These are phyloP conservation scores for Septoria linicola DNA, from an alignment of 2,329 filamentous ascomycete species.

Conservation along the genomic window DNA sequence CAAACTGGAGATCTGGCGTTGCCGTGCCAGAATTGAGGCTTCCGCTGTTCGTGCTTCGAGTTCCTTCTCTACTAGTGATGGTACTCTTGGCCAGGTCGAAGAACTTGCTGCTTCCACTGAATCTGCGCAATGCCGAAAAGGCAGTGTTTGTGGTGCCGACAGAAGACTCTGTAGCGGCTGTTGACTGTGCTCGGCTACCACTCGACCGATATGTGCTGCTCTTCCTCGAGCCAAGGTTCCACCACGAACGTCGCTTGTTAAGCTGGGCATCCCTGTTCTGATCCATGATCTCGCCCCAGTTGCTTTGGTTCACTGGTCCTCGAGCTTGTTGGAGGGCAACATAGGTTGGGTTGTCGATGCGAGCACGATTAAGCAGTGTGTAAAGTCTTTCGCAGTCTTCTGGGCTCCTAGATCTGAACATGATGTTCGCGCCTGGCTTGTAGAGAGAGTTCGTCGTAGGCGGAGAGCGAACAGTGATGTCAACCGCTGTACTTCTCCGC, in stretches of 20 bases:
- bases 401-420: constrained; percentile 77
- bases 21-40: constrained; percentile 53
- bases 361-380: constrained; percentile 78
- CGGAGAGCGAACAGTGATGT: constrained; percentile 89
- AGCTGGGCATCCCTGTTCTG: constrained; percentile 12
- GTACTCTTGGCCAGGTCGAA: constrained; percentile 85
- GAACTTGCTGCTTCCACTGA: constrained; percentile 66
- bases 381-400: constrained; percentile 82
- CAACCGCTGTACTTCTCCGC: constrained; percentile 84
- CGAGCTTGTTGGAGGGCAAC: constrained; percentile 74
- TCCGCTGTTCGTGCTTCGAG: constrained; percentile 58
- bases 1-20: constrained; percentile 35
- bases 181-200: constrained; percentile 54
- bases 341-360: constrained; percentile 90
- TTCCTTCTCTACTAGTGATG: constrained; percentile 58
- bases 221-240: constrained; percentile 55
- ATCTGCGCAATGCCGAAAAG: constrained; percentile 72
- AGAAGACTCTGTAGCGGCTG: constrained; percentile 69
- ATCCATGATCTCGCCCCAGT: constrained; percentile 54
- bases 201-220: constrained; percentile 56
- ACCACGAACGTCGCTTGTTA: constrained; percentile 47
- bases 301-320: constrained; percentile 52
- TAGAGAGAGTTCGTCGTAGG: constrained; percentile 72
- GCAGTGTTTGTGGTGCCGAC: constrained; percentile 75
- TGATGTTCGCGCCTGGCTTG: constrained; percentile 71